A percentile compares a stretch with the other conserved stretches of the same genome.
Conservation (phyloP, 2,329 filamentous ascomycete species). For the Microsporum canis region DNA sequence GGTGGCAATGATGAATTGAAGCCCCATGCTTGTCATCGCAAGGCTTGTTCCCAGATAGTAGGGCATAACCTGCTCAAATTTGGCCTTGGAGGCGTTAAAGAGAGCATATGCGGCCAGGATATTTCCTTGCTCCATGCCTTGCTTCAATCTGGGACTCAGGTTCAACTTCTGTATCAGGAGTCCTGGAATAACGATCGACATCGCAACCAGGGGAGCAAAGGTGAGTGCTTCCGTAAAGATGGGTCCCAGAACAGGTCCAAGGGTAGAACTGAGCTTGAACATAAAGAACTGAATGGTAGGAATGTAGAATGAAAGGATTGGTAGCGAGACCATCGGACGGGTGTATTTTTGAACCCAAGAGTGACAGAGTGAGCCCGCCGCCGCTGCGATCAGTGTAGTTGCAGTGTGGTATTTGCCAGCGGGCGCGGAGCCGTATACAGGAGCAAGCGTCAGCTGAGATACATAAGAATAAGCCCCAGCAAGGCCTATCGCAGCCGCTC, state of each 20-base stretch:
- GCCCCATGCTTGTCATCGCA: constrained; percentile 56
- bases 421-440: constrained; percentile 79
- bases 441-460: constrained; percentile 61
- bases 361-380: constrained; percentile 62
- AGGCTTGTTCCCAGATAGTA: constrained; percentile 49
- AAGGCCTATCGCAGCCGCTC: constrained; percentile 21
- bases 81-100: constrained; percentile 39
- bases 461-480: constrained; percentile 32
- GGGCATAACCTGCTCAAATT: constrained; percentile 27
- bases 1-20: constrained; percentile 57
- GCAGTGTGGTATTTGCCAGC: constrained; percentile 59
- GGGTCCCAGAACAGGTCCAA: constrained; percentile 64
- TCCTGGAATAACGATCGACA: constrained; percentile 54
- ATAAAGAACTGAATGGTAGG: constrained; percentile 62
- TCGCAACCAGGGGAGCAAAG: constrained; percentile 55
- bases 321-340: constrained; percentile 45
- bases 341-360: constrained; percentile 40
- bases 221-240: constrained; percentile 62
- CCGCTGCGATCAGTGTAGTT: constrained; percentile 53
- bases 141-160: constrained; percentile 44
- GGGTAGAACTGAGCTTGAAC: constrained; percentile 51
- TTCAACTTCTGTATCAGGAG: constrained; percentile 51
- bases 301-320: constrained; percentile 63
- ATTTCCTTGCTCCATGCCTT: constrained; percentile 52
- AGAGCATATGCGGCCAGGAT: constrained; percentile 56